These are phyloP conservation scores for Ceratocystis lukuohia DNA, from an alignment of 2,329 filamentous ascomycete genomes.

Conservation along the genomic window DNA sequence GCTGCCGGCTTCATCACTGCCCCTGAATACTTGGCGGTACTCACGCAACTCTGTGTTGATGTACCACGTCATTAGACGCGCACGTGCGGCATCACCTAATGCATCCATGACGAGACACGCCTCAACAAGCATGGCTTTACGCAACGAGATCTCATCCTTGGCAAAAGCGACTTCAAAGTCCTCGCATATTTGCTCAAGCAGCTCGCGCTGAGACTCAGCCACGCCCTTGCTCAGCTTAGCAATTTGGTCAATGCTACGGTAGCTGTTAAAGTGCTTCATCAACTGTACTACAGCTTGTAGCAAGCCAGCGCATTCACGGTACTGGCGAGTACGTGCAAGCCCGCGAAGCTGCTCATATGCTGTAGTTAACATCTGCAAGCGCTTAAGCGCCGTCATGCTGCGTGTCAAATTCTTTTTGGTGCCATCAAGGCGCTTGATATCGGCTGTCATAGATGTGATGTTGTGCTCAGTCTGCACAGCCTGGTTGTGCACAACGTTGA, in stretches of 20 bases:
- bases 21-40: slow-evolving; percentile 88
- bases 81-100: slow-evolving; percentile 72
- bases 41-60: slow-evolving; percentile 93
- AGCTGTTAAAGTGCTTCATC: slow-evolving; percentile 97
- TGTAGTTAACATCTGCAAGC: slow-evolving; percentile 95
- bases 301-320: slow-evolving; percentile 85
- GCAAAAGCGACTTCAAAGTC: slow-evolving; percentile 95
- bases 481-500: slow-evolving; percentile 79
- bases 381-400: slow-evolving; percentile 94
- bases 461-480: slow-evolving; percentile 87
- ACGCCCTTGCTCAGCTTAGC: slow-evolving; percentile 85
- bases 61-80: slow-evolving; percentile 84
- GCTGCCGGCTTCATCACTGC: slow-evolving; percentile 90
- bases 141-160: slow-evolving; percentile 64
- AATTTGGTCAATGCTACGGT: slow-evolving; percentile 95
- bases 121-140: slow-evolving; percentile 61
- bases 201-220: slow-evolving; percentile 78
- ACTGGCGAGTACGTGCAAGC: slow-evolving; percentile 74
- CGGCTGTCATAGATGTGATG: slow-evolving; percentile 96
- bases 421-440: slow-evolving; percentile 92
- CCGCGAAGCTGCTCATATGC: slow-evolving; percentile 92
- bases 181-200: slow-evolving; percentile 96
- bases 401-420: slow-evolving; percentile 93
- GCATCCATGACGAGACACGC: slow-evolving; percentile 92
- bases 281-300: slow-evolving; percentile 92